These are phyloP conservation scores for Pisolithus orientalis DNA, from an alignment of 768 basidiomycete species.

Conservation along the genomic window DNA sequence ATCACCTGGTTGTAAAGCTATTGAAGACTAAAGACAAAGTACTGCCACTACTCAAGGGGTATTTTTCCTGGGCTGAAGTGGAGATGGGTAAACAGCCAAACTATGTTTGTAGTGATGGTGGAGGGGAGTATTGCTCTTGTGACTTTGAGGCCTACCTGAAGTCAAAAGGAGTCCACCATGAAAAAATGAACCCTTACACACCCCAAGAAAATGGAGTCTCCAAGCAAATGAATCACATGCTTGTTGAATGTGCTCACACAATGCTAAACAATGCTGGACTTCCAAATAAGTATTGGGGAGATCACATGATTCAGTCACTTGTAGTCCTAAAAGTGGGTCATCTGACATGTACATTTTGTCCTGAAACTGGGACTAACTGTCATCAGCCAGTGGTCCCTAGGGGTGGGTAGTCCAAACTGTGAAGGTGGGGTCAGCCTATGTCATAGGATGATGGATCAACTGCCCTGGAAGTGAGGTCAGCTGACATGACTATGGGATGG, in stretches of 20 bases:
- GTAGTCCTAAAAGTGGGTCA: too few species aligned
- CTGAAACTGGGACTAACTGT: too few species aligned
- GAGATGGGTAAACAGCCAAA: conserved; percentile 13
- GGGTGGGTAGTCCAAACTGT: too few species aligned
- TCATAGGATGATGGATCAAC: too few species aligned
- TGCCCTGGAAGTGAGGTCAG: too few species aligned
- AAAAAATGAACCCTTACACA: conserved; percentile 4
- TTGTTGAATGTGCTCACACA: neutral
- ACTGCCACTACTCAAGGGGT: conserved; percentile 5
- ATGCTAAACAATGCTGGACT: neutral
- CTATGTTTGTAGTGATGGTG: conserved; percentile 14
- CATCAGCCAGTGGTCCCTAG: too few species aligned
- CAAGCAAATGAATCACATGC: conserved; percentile 1
- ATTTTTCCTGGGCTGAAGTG: conserved; percentile 7
- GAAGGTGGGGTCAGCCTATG: too few species aligned
- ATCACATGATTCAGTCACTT: neutral
- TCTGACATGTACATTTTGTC: too few species aligned
- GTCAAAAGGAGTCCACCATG: conserved; percentile 4
- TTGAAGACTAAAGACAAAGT: conserved; percentile 5
- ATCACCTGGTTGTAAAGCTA: conserved; percentile 9
- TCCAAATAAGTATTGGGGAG: neutral
- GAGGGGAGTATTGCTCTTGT: conserved; percentile 16
- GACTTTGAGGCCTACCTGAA: conserved; percentile 13
- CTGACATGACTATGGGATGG: too few species aligned
- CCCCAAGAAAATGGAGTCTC: conserved; percentile 3